Conservation (phyloP, 2,329 filamentous ascomycete genomes). For the Epichloe hybrida region DNA sequence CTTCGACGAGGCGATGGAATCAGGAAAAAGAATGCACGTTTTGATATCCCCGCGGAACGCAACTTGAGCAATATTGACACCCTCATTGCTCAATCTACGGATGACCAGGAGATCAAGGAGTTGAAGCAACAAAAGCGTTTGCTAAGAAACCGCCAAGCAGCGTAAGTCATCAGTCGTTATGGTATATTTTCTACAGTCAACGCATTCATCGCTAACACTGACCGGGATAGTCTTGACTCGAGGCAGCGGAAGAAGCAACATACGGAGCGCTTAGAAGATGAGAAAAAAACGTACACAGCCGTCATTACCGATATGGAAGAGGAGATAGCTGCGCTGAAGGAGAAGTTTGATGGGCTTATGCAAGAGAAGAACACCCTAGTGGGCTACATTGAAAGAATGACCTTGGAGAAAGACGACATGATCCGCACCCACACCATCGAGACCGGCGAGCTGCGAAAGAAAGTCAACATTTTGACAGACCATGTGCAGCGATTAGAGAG, state of each 20-base stretch:
- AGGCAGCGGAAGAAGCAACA: constrained; percentile 96
- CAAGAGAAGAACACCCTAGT: constrained; percentile 62
- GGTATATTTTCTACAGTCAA: neutral
- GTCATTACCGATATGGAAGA: constrained; percentile 70
- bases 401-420: constrained; percentile 83
- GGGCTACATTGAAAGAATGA: constrained; percentile 62
- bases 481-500: constrained; percentile 59
- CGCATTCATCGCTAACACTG: constrained; percentile 5
- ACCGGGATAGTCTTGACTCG: constrained; percentile 62
- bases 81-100: constrained; percentile 73
- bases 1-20: constrained; percentile 73
- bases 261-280: constrained; percentile 89
- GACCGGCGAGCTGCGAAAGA: constrained; percentile 82
- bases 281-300: constrained; percentile 82
- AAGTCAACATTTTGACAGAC: constrained; percentile 69
- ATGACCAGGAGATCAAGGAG: constrained; percentile 92
- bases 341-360: constrained; percentile 56
- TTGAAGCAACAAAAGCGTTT: constrained; percentile 96
- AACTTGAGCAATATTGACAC: constrained; percentile 92
- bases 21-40: constrained; percentile 96
- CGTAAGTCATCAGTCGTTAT: constrained; percentile 43
- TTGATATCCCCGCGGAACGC: constrained; percentile 89
- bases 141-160: constrained; percentile 88
- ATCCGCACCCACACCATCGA: constrained; percentile 80
- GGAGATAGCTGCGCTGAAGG: constrained; percentile 53